Evolutionary conservation across 176 grass and related monocot species (phyloP).

Genomic region (Otatea glauca): DNA sequence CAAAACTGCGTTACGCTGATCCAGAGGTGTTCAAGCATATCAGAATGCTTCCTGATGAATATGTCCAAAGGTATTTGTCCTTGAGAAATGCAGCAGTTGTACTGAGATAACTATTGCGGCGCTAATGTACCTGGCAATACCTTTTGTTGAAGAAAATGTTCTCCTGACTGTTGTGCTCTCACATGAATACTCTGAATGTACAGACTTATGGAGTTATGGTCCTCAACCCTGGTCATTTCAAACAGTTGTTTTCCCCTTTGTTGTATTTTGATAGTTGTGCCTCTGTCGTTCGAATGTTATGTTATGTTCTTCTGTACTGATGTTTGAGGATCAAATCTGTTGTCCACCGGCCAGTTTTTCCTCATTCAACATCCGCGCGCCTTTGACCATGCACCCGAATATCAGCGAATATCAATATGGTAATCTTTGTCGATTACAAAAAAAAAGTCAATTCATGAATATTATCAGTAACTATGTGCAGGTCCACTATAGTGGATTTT

Average conservation of each 20-base stretch:
- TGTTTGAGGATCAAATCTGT: too few relatives aligned
- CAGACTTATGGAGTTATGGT: too few relatives aligned
- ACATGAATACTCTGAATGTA: too few relatives aligned
- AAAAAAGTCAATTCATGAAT: neutral
- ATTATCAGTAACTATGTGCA: neutral
- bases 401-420: neutral
- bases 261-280: too few relatives aligned
- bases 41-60: constrained; percentile 76
- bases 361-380: too few relatives aligned
- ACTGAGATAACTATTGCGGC: constrained; percentile 46
- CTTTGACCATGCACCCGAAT: too few relatives aligned
- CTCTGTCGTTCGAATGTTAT: too few relatives aligned
- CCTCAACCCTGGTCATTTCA: too few relatives aligned
- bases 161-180: neutral
- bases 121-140: neutral
- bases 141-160: neutral
- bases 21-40: constrained; percentile 88
- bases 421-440: neutral
- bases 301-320: too few relatives aligned
- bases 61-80: constrained; percentile 78
- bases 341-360: too few relatives aligned
- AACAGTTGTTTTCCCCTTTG: too few relatives aligned
- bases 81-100: constrained; percentile 79
- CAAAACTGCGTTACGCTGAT: constrained; percentile 71
- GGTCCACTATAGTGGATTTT: neutral